Conservation (phyloP, 768 basidiomycete species). For the Paxillus involutus region DNA sequence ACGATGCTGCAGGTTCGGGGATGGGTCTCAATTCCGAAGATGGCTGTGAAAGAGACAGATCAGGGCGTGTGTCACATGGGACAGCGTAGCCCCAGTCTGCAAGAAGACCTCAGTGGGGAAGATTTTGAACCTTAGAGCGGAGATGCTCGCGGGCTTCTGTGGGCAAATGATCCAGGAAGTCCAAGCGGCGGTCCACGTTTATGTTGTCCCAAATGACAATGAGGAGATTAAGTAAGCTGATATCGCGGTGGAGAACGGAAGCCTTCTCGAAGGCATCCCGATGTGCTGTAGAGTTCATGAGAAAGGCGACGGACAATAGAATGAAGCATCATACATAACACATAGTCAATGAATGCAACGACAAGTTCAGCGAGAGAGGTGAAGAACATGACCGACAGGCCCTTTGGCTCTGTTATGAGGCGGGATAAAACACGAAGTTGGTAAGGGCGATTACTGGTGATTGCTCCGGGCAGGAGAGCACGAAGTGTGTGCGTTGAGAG, state of each 20-base stretch:
- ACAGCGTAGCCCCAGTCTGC: background rate
- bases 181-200: background rate
- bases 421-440: background rate
- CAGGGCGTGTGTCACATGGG: background rate
- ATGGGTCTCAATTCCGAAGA: background rate
- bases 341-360: background rate
- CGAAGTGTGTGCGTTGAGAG: slow-evolving; percentile 1
- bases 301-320: background rate
- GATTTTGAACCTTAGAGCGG: background rate
- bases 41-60: too few relatives aligned
- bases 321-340: background rate
- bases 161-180: background rate
- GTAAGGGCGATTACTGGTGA: background rate
- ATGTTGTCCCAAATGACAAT: background rate
- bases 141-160: background rate
- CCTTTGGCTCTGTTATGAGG: background rate
- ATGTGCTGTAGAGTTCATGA: background rate
- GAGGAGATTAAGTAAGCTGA: slow-evolving; percentile 1
- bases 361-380: background rate
- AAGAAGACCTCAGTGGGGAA: background rate
- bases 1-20: background rate
- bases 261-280: background rate
- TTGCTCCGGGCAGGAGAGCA: background rate
- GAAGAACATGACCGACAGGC: background rate
- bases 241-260: background rate